Base-by-base conservation (phyloP, 345 rosid genomes). In the Salix udensis region DNA sequence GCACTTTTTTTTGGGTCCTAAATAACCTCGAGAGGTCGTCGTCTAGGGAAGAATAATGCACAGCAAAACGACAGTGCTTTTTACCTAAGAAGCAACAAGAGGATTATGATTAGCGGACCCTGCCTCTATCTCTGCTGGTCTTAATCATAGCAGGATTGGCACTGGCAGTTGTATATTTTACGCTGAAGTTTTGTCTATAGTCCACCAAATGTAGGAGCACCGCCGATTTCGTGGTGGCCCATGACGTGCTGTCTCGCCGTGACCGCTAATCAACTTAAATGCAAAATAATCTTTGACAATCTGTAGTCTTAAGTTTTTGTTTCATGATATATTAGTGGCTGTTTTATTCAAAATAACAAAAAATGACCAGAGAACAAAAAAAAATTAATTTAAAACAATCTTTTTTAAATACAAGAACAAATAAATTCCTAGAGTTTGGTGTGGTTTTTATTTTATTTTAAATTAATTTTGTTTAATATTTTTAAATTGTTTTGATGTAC, bases 91-190 rank as follows among this genome's bases (percentile, higher is more conserved):
- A 24, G 34, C 18, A 39, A 42, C 31, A 24, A 21, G 21, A 68
- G 53, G 55, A 68, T 4, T 68, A 42, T 68, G 55, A 15, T 24
- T 23, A 7, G 53, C 24, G 72, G 55, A 26, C 50, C 46, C 72
- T 7, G 30, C 16, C 31, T 4, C 8, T 34, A 24, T 12, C 15
- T 24, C 12, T 5, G 72, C 72, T 68, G 68, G 26, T 39, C 53
- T 36, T 55, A 71, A 23, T 60, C 50, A 5, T 60, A n/a, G 24
- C 52, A 61, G 53, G 42, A 24, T 9, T 76, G 68, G 79, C 68
- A 60, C 74, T 40, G 74, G 74, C 79, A 76, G 24, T 26, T 58
- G 79, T 76, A 30, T 68, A 68, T 68, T 76, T 52, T 42, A 76
- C 73, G 79, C 79, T 28, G 40, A 40, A 73, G 36, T 11, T 69